Percentiles rank a stretch among this genome's conserved stretches.
These are phyloP conservation scores for Areca catechu DNA, from an alignment of 176 grass and related monocot species.

Conservation along the genomic window DNA sequence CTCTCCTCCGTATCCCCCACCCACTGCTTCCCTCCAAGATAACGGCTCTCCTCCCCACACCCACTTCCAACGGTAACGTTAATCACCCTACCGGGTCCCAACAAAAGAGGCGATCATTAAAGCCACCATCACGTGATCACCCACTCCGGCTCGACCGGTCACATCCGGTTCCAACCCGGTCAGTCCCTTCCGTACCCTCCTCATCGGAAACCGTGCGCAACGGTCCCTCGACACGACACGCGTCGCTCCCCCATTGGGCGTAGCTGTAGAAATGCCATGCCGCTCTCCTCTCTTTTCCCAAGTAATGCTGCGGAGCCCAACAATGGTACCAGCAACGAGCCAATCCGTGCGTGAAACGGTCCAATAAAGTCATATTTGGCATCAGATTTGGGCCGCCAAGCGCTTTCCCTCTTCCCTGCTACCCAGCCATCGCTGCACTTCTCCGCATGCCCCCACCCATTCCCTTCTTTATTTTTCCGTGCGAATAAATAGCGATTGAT, in stretches of 20 bases:
- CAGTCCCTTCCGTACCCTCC: no score
- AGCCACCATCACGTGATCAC: conserved; percentile 19
- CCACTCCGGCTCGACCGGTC: conserved; percentile 18
- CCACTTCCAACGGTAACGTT: no score
- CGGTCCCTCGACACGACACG: neutral
- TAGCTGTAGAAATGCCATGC: conserved; percentile 13
- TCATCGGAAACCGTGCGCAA: conserved; percentile 2
- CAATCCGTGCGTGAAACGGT: no score
- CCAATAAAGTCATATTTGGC: no score
- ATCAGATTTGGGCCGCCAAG: no score
- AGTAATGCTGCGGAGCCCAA: no score
- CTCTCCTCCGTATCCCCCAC: no score
- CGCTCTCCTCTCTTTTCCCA: neutral
- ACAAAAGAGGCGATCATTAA: conserved; percentile 24
- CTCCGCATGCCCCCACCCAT: neutral
- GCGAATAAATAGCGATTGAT: neutral
- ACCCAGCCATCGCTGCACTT: conserved; percentile 22
- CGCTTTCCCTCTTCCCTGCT: neutral
- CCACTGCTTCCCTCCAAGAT: no score
- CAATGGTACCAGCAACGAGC: no score
- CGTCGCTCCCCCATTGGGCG: neutral
- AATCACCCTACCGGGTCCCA: neutral
- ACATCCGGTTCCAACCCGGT: conserved; percentile 17
- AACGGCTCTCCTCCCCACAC: no score
- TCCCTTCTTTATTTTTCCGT: conserved; percentile 14